These are phyloP conservation scores for Cladosporium sp. DNA, from an alignment of 2,329 filamentous ascomycete species.

Conservation along the genomic window DNA sequence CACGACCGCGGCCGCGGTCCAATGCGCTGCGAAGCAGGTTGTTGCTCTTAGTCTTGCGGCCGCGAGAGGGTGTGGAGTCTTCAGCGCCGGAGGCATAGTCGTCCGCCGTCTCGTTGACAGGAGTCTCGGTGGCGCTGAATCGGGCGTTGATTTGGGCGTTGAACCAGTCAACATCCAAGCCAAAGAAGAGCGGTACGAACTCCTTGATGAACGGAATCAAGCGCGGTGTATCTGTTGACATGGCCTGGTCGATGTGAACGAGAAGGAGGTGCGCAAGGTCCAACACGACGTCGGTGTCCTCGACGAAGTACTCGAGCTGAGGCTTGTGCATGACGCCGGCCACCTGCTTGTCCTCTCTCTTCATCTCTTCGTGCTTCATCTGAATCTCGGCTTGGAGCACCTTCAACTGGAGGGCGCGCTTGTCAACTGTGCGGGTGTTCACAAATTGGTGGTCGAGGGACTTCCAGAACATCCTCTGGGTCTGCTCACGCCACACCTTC, in stretches of 20 bases:
- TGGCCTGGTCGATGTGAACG: slow-evolving; percentile 44
- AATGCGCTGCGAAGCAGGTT: slow-evolving; percentile 82
- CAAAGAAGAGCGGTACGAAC: slow-evolving; percentile 53
- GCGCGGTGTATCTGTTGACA: slow-evolving; percentile 45
- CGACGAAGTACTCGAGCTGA: slow-evolving; percentile 75
- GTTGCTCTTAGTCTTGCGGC: slow-evolving; percentile 65
- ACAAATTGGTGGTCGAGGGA: slow-evolving; percentile 97
- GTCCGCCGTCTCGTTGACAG: slow-evolving; percentile 72
- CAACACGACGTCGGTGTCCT: slow-evolving; percentile 55
- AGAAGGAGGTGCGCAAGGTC: slow-evolving; percentile 50
- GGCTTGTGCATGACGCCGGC: slow-evolving; percentile 33
- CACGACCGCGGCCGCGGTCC: slow-evolving; percentile 71
- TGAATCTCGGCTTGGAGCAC: slow-evolving; percentile 88
- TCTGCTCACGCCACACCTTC: slow-evolving; percentile 97
- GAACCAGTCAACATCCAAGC: slow-evolving; percentile 55
- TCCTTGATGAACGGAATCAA: slow-evolving; percentile 51
- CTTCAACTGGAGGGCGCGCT: slow-evolving; percentile 87
- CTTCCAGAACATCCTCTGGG: slow-evolving; percentile 90
- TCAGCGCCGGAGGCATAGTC: slow-evolving; percentile 64
- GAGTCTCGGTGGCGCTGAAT: slow-evolving; percentile 40
- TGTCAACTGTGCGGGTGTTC: slow-evolving; percentile 82
- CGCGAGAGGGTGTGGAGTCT: slow-evolving; percentile 68
- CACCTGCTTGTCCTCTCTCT: slow-evolving; percentile 55
- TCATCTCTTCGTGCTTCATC: slow-evolving; percentile 88
- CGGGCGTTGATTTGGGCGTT: slow-evolving; percentile 63